Evolutionary conservation across 179 eudicot species (phyloP).

Genomic region (Dionaea muscipula): DNA sequence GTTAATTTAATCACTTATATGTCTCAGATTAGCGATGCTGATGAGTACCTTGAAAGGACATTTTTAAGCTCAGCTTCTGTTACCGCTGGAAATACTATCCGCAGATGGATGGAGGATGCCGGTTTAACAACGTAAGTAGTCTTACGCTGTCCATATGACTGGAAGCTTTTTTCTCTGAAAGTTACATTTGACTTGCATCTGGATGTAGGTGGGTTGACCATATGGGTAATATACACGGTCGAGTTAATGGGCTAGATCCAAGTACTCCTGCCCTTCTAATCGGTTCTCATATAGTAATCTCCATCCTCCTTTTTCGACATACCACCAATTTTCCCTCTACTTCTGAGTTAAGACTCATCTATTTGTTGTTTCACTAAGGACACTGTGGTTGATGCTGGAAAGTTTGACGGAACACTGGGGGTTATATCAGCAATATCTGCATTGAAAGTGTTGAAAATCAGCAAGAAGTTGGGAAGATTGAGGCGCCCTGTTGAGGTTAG

Average conservation of each 20-base stretch:
- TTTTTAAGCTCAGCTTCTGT: conserved; percentile 83
- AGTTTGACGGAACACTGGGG: conserved; percentile 83
- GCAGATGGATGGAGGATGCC: conserved; percentile 90
- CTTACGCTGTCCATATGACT: not conserved
- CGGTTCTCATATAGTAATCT: conserved; percentile 80
- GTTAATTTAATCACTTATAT: no score
- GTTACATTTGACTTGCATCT: conserved; percentile 9
- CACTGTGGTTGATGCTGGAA: conserved; percentile 95
- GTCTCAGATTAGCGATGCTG: conserved; percentile 74
- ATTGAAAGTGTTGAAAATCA: conserved; percentile 53
- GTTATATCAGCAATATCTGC: conserved; percentile 76
- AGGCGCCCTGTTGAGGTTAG: conserved; percentile 81
- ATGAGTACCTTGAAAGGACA: conserved; percentile 83
- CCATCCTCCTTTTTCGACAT: not conserved
- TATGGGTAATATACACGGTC: conserved; percentile 95
- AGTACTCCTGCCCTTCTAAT: conserved; percentile 57
- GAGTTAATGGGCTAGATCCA: conserved; percentile 56
- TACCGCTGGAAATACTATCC: conserved; percentile 51
- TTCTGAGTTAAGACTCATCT: not conserved
- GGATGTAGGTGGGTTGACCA: conserved; percentile 79
- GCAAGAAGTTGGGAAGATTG: conserved; percentile 34
- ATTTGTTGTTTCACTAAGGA: conserved; percentile 34
- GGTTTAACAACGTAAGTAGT: conserved; percentile 74
- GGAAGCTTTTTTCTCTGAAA: conserved; percentile 2
- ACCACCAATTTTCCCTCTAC: not conserved